Base-by-base conservation (phyloP, 1,139 yeast species). In the Pichia sp. region DNA sequence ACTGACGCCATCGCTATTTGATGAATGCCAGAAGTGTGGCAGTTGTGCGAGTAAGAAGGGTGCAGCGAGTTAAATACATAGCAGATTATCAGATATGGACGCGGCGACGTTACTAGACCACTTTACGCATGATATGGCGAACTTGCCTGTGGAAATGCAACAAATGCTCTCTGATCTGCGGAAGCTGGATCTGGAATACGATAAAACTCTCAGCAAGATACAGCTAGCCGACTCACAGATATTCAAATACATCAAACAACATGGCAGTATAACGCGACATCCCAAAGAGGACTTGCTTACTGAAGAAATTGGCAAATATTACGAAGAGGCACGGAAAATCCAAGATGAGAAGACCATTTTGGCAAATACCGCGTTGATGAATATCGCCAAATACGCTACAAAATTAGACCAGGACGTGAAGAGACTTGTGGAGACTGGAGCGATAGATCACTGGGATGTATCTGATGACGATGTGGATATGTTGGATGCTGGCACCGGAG, bases 101-200 rank as follows among this genome's bases (percentile, higher is more conserved):
- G 82, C 88, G 6, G 82, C 87, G 11, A 69, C 82, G 5, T 74
- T 79, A n/a, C 60, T 81, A 27, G 91, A 81, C 48, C 83, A 80
- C 51, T 78, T 78, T 46, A 74, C 81, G 6, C 82, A 79, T 48
- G 86, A 80, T 51, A 62, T 91, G 37, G 76, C 91, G 20, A 91
- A 88, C 53, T 67, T 91, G 29, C 96, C 96, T n/a, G 76, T 86
- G 10, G 98, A 91, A 58, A 72, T 91, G 33, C 79, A 79, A 38
- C 86, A 83, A 52, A 63, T 86, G 29, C 63, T 91, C 37, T 86
- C 84, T 37, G 97, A 91, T 57, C 69, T 91, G 34, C 72, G 80
- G 36, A 72, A 68, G 37, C 75, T 80, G 44, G 98, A 91, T 53
- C 50, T 65, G 27, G 77, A 74, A 50, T 64, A 80, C 22, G 72